Conservation (phyloP, 2,329 filamentous ascomycete species). For the Alternaria triticina region DNA sequence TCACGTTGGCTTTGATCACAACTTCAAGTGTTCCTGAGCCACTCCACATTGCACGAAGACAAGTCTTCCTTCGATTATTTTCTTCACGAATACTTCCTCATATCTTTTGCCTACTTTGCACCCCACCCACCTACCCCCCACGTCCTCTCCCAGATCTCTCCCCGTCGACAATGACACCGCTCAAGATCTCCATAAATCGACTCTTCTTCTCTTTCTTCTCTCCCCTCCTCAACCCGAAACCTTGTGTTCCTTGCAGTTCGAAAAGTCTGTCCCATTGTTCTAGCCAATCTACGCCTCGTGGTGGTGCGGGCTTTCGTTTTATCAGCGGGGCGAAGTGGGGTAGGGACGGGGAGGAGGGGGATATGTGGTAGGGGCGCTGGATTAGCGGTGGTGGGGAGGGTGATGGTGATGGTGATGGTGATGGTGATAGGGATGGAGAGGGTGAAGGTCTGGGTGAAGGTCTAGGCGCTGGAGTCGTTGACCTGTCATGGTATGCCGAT, state of each 20-base stretch:
- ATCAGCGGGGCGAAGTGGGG: background rate
- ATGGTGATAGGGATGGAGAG: background rate
- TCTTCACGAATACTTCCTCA: too few species aligned
- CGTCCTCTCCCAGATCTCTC: too few species aligned
- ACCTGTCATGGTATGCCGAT: too few species aligned
- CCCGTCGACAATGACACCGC: too few species aligned
- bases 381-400: background rate
- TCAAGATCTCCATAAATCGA: constrained; percentile 1
- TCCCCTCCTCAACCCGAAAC: background rate
- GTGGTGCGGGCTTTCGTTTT: constrained; percentile 14
- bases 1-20: too few species aligned
- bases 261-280: constrained; percentile 11
- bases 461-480: background rate
- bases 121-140: too few species aligned
- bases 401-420: background rate
- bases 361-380: background rate
- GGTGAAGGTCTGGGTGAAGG: too few species aligned
- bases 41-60: too few species aligned
- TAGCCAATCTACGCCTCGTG: constrained; percentile 14
- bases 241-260: background rate
- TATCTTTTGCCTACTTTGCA: too few species aligned
- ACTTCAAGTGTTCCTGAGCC: too few species aligned
- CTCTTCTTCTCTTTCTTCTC: background rate
- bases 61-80: too few species aligned
- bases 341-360: background rate